Conservation (phyloP, 768 basidiomycete genomes). For the Amanita rubescens region DNA sequence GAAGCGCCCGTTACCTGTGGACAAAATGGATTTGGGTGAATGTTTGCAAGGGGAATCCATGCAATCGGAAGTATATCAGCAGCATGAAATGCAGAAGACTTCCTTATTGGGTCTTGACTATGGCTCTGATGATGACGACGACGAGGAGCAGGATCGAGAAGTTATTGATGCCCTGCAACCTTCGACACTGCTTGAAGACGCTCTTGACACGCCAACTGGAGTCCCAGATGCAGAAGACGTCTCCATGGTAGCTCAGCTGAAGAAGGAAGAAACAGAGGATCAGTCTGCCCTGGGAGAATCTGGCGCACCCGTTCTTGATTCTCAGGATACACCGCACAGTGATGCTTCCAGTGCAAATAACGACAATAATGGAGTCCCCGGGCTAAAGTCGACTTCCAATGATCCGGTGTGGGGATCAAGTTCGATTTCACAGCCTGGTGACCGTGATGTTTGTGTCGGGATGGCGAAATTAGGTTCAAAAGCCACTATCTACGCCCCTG, state of each 20-base stretch:
- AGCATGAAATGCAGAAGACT: constrained; percentile 14
- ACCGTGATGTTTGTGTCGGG: constrained; percentile 23
- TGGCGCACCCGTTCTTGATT: neutral
- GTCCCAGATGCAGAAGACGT: constrained; percentile 16
- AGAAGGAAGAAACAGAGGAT: constrained; percentile 9
- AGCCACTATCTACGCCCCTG: constrained; percentile 41
- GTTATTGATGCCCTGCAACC: constrained; percentile 58
- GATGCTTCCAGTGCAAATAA: constrained; percentile 3
- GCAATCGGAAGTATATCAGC: constrained; percentile 19
- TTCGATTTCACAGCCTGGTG: constrained; percentile 34
- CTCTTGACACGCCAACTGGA: constrained; percentile 31
- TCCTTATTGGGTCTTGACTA: constrained; percentile 42
- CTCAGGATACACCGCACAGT: constrained; percentile 19
- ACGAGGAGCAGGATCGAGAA: constrained; percentile 48
- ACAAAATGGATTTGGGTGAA: constrained; percentile 22
- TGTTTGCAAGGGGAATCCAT: constrained; percentile 16
- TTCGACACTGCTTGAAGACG: constrained; percentile 46
- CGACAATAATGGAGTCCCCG: constrained; percentile 16
- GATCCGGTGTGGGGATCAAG: constrained; percentile 47
- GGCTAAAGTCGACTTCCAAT: constrained; percentile 47
- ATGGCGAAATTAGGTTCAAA: constrained; percentile 34
- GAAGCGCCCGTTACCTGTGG: constrained; percentile 39
- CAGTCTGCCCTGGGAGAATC: neutral
- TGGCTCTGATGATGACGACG: constrained; percentile 62
- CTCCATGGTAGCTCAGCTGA: constrained; percentile 12